Percentiles rank a stretch among this genome's conserved stretches.
Conservation (phyloP, 2,329 filamentous ascomycete species). For the Lachnellula hyalina region DNA sequence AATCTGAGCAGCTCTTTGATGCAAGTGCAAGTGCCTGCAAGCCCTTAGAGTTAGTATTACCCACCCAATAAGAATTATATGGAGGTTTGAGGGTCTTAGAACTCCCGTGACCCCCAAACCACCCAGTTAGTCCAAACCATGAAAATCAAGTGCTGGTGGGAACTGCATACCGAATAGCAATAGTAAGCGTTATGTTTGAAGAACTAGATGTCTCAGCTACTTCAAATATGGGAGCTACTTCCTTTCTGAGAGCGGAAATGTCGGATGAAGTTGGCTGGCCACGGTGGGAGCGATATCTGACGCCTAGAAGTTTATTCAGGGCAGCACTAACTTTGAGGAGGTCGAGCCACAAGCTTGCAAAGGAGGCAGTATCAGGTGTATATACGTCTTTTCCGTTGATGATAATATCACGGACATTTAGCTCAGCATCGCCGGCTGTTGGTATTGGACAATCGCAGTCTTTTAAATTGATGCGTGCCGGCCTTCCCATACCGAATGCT, state of each 20-base stretch:
- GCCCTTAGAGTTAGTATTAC: too few species aligned
- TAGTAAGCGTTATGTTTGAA: not conserved
- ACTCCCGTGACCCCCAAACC: too few species aligned
- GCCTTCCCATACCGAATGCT: slow-evolving; percentile 35
- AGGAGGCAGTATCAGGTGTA: not conserved
- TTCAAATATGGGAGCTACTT: not conserved
- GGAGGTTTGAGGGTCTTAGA: too few species aligned
- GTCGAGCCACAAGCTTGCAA: not conserved
- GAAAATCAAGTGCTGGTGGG: too few species aligned
- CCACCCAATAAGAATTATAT: too few species aligned
- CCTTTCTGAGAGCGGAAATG: not conserved
- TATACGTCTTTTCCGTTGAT: not conserved
- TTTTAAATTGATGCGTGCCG: slow-evolving; percentile 34
- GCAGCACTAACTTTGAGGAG: not conserved
- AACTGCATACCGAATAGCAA: not conserved
- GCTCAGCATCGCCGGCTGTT: not conserved
- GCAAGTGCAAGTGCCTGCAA: not conserved
- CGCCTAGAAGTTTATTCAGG: not conserved
- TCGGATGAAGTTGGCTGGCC: not conserved
- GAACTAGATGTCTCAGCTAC: not conserved
- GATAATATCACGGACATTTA: not conserved
- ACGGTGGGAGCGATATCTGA: not conserved
- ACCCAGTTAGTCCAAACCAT: too few species aligned
- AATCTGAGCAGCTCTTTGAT: not conserved
- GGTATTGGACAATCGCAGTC: slow-evolving; percentile 32